Base-by-base conservation (phyloP, 345 rosid genomes). In the Heritiera littoralis region DNA sequence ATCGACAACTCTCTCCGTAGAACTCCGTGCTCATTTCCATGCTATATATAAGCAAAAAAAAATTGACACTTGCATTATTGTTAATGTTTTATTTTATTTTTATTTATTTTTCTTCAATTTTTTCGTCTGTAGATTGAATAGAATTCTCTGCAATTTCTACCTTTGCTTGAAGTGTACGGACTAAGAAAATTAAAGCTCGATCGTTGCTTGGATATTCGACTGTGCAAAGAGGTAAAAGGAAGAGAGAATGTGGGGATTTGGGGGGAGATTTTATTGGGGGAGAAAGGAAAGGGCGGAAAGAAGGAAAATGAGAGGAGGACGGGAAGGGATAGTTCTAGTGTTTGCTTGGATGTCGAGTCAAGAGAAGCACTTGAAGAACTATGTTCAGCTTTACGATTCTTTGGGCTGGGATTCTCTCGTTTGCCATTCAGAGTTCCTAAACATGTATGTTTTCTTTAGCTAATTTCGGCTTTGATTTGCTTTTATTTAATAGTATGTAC, bases 311-410 rank as follows among this genome's bases (percentile, higher is more conserved):
- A 82, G 81, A 74, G 95, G 86, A 80, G 81, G 83, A 35, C 3
- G 38, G 72, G 95, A 84, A 80, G 94, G 95, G 58, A 83, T 95
- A 55, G 90, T 89, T 52, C 91, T 93, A 83, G 89, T 87, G 23
- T 91, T 93, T 79, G 92, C 97, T 77, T 95, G 98, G 99, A 89
- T 91, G 93, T 92, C 94, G 7, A 92, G 94, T 72, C 89, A 91
- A 79, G 95, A 91, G 82, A 89, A 82, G 71, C 92, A 91, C 80
- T 86, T 92, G 78, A 88, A 87, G 78, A 91, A 74, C 83, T 92
- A 88, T 75, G 84, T 89, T 38, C 78, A 89, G 83, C 93, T 95
- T 45, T 93, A 91, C 72, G 83, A 89, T 38, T 93, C 97, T 56
- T 80, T 90, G 80, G 88, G 86, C 1, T 93, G 94, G 92, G 84